Conservation (phyloP, 768 basidiomycete genomes). For the Imleria badia region DNA sequence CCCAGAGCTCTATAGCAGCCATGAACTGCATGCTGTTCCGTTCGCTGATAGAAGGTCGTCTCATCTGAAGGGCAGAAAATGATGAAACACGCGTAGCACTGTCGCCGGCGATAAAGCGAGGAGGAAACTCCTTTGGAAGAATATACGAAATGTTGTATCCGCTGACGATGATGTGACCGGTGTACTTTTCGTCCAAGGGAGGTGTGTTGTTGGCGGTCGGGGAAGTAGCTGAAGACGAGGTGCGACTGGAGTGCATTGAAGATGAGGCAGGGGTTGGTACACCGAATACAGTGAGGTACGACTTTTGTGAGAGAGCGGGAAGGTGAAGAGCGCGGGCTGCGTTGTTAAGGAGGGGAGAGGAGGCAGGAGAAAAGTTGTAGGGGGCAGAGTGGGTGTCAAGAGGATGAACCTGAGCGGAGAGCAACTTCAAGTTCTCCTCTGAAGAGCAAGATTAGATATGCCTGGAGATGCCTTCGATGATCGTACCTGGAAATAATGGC, state of each 20-base stretch:
- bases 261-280: conserved; percentile 36
- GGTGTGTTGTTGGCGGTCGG: conserved; percentile 29
- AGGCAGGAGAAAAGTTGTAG: conserved; percentile 68
- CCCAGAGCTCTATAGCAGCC: conserved; percentile 77
- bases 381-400: conserved; percentile 68
- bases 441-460: background rate
- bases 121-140: conserved; percentile 64
- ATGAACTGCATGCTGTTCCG: conserved; percentile 68
- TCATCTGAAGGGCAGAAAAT: conserved; percentile 33
- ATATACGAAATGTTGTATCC: conserved; percentile 77
- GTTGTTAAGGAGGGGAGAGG: conserved; percentile 62
- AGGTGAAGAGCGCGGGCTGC: conserved; percentile 70
- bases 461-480: background rate
- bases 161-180: conserved; percentile 74
- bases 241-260: conserved; percentile 32
- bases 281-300: conserved; percentile 59
- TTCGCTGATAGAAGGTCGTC: conserved; percentile 56
- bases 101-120: conserved; percentile 28
- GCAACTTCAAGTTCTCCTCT: conserved; percentile 82
- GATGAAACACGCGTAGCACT: conserved; percentile 21
- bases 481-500: conserved; percentile 69
- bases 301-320: conserved; percentile 56
- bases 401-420: conserved; percentile 74
- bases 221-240: conserved; percentile 37
- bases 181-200: conserved; percentile 64